These are phyloP conservation scores for Tothia fuscella DNA, from an alignment of 2,329 filamentous ascomycete genomes.

Conservation along the genomic window DNA sequence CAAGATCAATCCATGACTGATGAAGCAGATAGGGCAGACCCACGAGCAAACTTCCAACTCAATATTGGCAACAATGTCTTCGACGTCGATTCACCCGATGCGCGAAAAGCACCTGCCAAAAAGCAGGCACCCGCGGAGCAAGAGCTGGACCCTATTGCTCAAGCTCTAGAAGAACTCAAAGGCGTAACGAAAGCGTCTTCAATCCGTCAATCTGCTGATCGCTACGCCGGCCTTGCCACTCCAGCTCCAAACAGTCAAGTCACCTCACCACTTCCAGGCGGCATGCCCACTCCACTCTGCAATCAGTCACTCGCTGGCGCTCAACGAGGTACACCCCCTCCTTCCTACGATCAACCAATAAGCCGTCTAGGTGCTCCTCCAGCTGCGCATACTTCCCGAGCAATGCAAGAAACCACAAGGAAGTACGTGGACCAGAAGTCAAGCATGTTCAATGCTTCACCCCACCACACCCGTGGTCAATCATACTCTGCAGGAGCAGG, in stretches of 20 bases:
- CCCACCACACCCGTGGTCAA: conserved; percentile 19
- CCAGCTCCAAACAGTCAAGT: conserved; percentile 43
- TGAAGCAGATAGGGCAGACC: conserved; percentile 80
- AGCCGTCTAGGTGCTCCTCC: conserved; percentile 78
- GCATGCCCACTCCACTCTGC: conserved; percentile 33
- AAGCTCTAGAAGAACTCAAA: conserved; percentile 85
- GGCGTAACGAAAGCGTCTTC: conserved; percentile 71
- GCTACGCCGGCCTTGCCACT: conserved; percentile 85
- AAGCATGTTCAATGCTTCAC: conserved; percentile 52
- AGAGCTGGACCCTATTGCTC: conserved; percentile 76
- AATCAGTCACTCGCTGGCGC: conserved; percentile 39
- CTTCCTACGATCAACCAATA: conserved; percentile 67
- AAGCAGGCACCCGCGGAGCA: conserved; percentile 32
- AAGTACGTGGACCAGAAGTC: conserved; percentile 47
- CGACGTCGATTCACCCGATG: conserved; percentile 69
- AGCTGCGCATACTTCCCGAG: conserved; percentile 80
- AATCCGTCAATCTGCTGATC: conserved; percentile 82
- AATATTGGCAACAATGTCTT: conserved; percentile 96
- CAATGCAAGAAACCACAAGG: conserved; percentile 82
- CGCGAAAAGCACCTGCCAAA: conserved; percentile 35
- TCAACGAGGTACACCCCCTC: conserved; percentile 67
- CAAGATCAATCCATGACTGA: conserved; percentile 31
- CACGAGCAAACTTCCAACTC: conserved; percentile 80
- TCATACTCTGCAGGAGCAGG: conserved; percentile 21
- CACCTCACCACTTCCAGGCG: conserved; percentile 27